Evolutionary conservation across 176 grass and related monocot species (phyloP).

Genomic region (Juncus inflexus): DNA sequence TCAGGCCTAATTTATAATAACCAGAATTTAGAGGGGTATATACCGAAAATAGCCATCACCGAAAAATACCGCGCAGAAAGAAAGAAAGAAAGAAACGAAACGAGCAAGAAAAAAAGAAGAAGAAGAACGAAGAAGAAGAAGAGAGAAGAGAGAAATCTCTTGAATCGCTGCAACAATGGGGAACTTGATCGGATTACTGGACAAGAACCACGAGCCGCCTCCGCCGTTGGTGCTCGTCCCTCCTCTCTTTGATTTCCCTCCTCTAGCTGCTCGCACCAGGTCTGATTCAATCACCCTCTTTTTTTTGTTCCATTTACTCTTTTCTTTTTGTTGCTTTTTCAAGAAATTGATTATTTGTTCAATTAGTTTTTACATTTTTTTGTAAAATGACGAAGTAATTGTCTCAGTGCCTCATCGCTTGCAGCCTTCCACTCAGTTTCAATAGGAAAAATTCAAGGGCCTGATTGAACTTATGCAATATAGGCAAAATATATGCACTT

Average conservation of each 20-base stretch:
- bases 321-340: not conserved
- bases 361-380: not conserved
- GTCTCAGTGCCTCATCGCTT: not conserved
- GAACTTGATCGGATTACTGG: not conserved
- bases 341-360: conserved; percentile 5
- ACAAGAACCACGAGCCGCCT: conserved; percentile 39
- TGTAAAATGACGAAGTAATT: too few relatives aligned
- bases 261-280: conserved; percentile 85
- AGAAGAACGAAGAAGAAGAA: too few relatives aligned
- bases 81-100: too few relatives aligned
- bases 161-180: conserved; percentile 6
- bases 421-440: too few relatives aligned
- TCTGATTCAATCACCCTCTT: conserved; percentile 1
- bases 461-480: not conserved
- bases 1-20: too few relatives aligned
- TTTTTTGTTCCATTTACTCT: not conserved
- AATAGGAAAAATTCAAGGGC: not conserved
- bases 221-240: conserved; percentile 94
- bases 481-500: not conserved
- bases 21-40: too few relatives aligned
- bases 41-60: too few relatives aligned
- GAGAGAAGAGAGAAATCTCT: too few relatives aligned
- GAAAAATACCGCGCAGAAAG: too few relatives aligned
- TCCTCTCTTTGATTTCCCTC: conserved; percentile 95
- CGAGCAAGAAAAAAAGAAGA: too few relatives aligned